phyloP scores from a whole-genome alignment of 1,284 basidiomycete species.

The Xerocomus nothofagi region DNA sequence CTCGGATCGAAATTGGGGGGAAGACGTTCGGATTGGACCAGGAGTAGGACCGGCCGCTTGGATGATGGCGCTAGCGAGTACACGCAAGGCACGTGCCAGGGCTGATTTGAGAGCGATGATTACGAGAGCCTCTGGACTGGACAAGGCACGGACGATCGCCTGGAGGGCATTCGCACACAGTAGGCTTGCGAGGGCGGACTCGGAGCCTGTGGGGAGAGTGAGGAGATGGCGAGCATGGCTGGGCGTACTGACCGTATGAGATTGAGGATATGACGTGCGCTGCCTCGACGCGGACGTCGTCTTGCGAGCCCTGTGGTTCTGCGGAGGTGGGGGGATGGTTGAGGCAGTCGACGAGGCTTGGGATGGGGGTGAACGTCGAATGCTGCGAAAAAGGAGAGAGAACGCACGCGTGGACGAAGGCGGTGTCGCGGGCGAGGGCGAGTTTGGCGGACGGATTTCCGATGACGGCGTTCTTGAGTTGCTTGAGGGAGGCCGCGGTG shows the following conservation, averaged over 20 bases:
- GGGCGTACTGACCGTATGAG: conserved; percentile 49
- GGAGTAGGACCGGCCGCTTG: conserved; percentile 64
- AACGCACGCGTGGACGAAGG: conserved; percentile 54
- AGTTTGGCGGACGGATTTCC: conserved; percentile 72
- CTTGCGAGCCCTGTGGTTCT: conserved; percentile 39
- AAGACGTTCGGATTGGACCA: conserved; percentile 57
- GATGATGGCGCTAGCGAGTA: conserved; percentile 56
- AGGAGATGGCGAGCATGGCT: neutral
- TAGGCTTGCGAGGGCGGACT: conserved; percentile 56
- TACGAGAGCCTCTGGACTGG: conserved; percentile 41
- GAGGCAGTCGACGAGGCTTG: conserved; percentile 58
- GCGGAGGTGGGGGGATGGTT: conserved; percentile 41
- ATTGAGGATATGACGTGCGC: conserved; percentile 73
- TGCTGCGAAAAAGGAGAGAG: neutral
- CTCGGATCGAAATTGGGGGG: conserved; percentile 46
- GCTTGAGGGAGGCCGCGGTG: conserved; percentile 50
- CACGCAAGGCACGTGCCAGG: conserved; percentile 59
- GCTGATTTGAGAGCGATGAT: conserved; percentile 50
- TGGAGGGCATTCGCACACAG: conserved; percentile 54
- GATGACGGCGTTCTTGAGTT: conserved; percentile 70
- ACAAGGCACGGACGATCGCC: conserved; percentile 58
- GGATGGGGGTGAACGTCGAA: conserved; percentile 3
- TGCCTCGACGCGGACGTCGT: conserved; percentile 64
- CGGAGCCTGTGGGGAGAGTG: conserved; percentile 46
- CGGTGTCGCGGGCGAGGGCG: conserved; percentile 51